Conservation (phyloP, 768 basidiomycete species). For the Vishniacozyma victoriae region DNA sequence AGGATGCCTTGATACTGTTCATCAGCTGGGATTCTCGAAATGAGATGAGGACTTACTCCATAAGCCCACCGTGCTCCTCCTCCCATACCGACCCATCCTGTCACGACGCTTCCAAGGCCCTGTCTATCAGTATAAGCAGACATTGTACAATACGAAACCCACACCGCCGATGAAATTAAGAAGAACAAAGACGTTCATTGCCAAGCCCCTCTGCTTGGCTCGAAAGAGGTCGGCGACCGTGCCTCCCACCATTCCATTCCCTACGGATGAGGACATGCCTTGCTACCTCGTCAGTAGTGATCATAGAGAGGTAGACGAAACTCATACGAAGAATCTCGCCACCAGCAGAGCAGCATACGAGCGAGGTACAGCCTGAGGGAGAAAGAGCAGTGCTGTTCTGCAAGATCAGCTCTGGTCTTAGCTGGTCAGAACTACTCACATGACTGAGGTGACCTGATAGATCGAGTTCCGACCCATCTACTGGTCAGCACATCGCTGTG, state of each 20-base stretch:
- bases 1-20: slow-evolving; percentile 31
- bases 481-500: neutral
- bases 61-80: slow-evolving; percentile 37
- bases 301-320: neutral
- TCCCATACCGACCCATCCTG: slow-evolving; percentile 31
- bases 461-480: slow-evolving; percentile 37
- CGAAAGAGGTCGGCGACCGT: slow-evolving; percentile 42
- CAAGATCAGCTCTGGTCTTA: neutral
- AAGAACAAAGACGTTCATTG: slow-evolving; percentile 38
- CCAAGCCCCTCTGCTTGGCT: slow-evolving; percentile 27
- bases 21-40: neutral
- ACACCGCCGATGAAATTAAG: slow-evolving; percentile 33
- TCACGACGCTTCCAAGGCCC: slow-evolving; percentile 15
- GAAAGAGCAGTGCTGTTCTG: slow-evolving; percentile 28
- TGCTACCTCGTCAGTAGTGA: slow-evolving; percentile 14
- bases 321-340: slow-evolving; percentile 30
- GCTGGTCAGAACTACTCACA: slow-evolving; percentile 12
- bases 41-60: slow-evolving; percentile 20
- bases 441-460: slow-evolving; percentile 34
- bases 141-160: slow-evolving; percentile 1
- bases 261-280: slow-evolving; percentile 35
- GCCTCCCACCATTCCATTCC: slow-evolving; percentile 44
- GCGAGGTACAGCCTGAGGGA: slow-evolving; percentile 33
- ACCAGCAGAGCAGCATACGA: slow-evolving; percentile 25
- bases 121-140: slow-evolving; percentile 2